Evolutionary conservation across 2,329 filamentous ascomycete genomes (phyloP), one percentile per base, ranked within the genome.

Genomic region (Fusarium fracticaudum): DNA sequence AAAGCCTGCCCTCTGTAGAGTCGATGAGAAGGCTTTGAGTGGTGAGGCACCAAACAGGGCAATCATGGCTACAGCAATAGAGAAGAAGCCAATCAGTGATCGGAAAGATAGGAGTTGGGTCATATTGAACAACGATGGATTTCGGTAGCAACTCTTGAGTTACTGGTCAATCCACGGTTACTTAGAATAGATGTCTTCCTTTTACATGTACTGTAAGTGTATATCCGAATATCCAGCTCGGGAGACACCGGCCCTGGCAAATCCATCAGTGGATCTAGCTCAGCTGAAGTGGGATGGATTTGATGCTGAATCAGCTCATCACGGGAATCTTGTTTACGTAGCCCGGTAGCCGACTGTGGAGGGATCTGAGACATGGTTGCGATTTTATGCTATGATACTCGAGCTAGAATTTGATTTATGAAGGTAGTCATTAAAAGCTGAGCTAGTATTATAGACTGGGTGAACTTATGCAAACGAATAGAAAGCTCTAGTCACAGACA

Each of bases 211-310:
- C 15, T 64, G 31, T 45, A 38, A 60, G 44, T 57, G 31, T 71
- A 77, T 75, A 78, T 79, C 77, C 77, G 77, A 74, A 75, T 75
- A 72, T 78, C 77, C 77, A 70, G 67, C 43, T 60, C 54, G 60
- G 54, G 43, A 65, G 26, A 57, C 50, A 63, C 45, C 53, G 51
- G n/a, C 10, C 24, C 69, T 48, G 41, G 62, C 31, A 59, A 37
- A 60, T 71, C 50, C 57, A 43, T 45, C 20, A 15, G 71, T 76
- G 75, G 73, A 75, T 65, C 63, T 69, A 15, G 59, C 66, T 69
- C 60, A 64, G 63, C 44, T 69, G 40, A 60, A 55, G 54, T 54
- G 53, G 58, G 43, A 66, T 47, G 62, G 44, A 65, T 53, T 18
- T 62, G 58, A 72, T 72, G 75, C 64, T 74, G 65, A 76, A 66